Conservation (phyloP, 768 basidiomycete genomes). For the Mycena galopus region DNA sequence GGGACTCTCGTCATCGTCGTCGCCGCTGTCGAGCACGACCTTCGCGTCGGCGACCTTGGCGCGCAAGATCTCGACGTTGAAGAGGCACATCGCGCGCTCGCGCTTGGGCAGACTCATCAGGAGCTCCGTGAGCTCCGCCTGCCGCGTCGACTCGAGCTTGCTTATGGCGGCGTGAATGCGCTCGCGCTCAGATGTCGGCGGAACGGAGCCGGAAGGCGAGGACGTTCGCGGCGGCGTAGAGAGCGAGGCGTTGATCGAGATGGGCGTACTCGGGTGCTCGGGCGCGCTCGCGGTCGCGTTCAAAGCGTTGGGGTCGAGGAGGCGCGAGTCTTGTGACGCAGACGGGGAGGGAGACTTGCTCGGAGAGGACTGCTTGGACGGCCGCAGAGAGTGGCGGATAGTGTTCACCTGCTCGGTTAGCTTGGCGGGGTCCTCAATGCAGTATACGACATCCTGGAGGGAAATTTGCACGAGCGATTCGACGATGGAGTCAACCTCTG, state of each 20-base stretch:
- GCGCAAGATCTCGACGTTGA: conserved; percentile 85
- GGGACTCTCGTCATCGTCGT: conserved; percentile 67
- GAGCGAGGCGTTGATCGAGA: conserved; percentile 81
- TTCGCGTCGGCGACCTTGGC: conserved; percentile 87
- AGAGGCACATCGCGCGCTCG: conserved; percentile 91
- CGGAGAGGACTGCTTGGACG: conserved; percentile 54
- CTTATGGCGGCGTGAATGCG: conserved; percentile 77
- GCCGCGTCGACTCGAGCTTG: conserved; percentile 71
- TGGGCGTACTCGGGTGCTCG: conserved; percentile 89
- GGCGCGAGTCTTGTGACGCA: conserved; percentile 76
- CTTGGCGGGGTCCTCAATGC: conserved; percentile 77
- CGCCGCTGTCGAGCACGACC: conserved; percentile 81
- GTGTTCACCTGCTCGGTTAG: conserved; percentile 73
- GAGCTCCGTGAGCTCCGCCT: conserved; percentile 78
- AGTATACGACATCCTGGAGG: conserved; percentile 81
- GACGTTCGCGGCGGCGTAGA: conserved; percentile 88
- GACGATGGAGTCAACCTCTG: conserved; percentile 75
- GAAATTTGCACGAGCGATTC: conserved; percentile 79
- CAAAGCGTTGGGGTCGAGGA: conserved; percentile 72
- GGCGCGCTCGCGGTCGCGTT: conserved; percentile 90
- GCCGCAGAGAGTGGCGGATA: conserved; percentile 50
- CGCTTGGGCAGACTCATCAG: conserved; percentile 90
- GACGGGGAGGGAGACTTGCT: conserved; percentile 68
- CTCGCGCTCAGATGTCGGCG: conserved; percentile 77
- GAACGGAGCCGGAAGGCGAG: conserved; percentile 77